phyloP scores from a whole-genome alignment of 2,329 filamentous ascomycete genomes.

The Mycosphaerelloides madeirae region DNA sequence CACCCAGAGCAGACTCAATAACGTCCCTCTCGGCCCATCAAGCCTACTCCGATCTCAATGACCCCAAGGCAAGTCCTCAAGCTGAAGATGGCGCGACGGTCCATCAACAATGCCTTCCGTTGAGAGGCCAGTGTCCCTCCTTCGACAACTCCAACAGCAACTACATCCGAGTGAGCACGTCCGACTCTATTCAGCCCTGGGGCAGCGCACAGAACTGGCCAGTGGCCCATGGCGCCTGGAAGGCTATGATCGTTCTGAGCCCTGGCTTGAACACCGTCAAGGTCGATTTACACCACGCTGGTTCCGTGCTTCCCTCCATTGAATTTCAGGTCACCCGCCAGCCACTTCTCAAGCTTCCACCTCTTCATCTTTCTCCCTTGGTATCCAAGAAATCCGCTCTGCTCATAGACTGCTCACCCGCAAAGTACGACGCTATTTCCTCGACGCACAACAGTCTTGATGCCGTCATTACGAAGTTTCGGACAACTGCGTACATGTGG shows the following conservation, averaged over 20 bases:
- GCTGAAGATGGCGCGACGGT: slow-evolving; percentile 28
- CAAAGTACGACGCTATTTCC: slow-evolving; percentile 24
- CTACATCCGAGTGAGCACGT: slow-evolving; percentile 20
- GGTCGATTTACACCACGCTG: slow-evolving; percentile 23
- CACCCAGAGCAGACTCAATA: no score
- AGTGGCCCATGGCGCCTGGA: slow-evolving; percentile 30
- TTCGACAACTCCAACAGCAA: slow-evolving; percentile 19
- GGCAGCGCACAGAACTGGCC: slow-evolving; percentile 31
- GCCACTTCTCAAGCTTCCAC: slow-evolving; percentile 30
- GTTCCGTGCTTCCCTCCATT: slow-evolving; percentile 9
- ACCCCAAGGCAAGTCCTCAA: no score
- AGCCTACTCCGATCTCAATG: no score
- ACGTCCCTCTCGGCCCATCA: no score
- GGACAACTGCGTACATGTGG: slow-evolving; percentile 36
- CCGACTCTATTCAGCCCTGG: slow-evolving; percentile 23
- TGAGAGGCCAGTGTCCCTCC: slow-evolving; percentile 26
- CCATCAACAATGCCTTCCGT: slow-evolving; percentile 30
- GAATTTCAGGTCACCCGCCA: slow-evolving; percentile 25
- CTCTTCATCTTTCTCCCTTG: slow-evolving; percentile 32
- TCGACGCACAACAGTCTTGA: slow-evolving; percentile 28
- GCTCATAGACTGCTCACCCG: slow-evolving; percentile 30
- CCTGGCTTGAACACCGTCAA: slow-evolving; percentile 23
- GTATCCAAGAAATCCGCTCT: slow-evolving; percentile 32
- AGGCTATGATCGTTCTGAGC: slow-evolving; percentile 31
- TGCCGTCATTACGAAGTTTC: slow-evolving; percentile 31